phyloP scores from a whole-genome alignment of 176 grass and related monocot genomes.

The Poa annua region DNA sequence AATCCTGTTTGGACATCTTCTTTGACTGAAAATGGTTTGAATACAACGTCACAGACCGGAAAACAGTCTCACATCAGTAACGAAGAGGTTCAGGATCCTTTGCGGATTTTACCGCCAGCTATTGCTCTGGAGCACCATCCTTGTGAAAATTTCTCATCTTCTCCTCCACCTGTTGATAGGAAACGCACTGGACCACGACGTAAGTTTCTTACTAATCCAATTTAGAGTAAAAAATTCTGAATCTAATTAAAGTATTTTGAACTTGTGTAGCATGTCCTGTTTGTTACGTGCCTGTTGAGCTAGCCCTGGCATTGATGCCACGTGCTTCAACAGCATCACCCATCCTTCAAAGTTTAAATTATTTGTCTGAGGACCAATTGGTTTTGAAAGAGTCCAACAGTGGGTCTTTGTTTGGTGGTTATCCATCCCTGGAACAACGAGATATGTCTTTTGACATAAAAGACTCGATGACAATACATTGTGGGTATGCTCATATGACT shows the following conservation, averaged over 20 bases:
- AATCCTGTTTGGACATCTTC: slow-evolving; percentile 58
- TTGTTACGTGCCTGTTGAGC: slow-evolving; percentile 88
- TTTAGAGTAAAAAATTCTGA: slow-evolving; percentile 16
- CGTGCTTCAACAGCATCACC: slow-evolving; percentile 61
- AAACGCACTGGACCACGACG: slow-evolving; percentile 94
- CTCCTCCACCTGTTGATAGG: slow-evolving; percentile 76
- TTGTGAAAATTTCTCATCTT: slow-evolving; percentile 89
- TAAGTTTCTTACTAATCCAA: slow-evolving; percentile 59
- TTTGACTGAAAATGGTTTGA: slow-evolving; percentile 31
- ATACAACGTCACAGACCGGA: slow-evolving; percentile 34
- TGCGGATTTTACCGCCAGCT: slow-evolving; percentile 46
- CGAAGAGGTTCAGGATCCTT: slow-evolving; percentile 33
- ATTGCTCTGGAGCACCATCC: slow-evolving; percentile 65
- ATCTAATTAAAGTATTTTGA: slow-evolving; percentile 50
- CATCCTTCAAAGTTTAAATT: slow-evolving; percentile 77
- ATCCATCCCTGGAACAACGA: slow-evolving; percentile 79
- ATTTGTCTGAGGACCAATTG: slow-evolving; percentile 67
- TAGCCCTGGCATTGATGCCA: slow-evolving; percentile 69
- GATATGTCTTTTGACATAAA: slow-evolving; percentile 82
- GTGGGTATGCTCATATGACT: slow-evolving; percentile 75
- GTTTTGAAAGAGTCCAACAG: slow-evolving; percentile 58
- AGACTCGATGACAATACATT: slow-evolving; percentile 82
- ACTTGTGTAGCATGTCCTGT: slow-evolving; percentile 83
- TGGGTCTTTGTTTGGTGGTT: slow-evolving; percentile 89
- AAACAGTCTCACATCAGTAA: slow-evolving; percentile 41